These are phyloP conservation scores for Auricularia heimuer DNA, from an alignment of 768 basidiomycete species.

Conservation along the genomic window DNA sequence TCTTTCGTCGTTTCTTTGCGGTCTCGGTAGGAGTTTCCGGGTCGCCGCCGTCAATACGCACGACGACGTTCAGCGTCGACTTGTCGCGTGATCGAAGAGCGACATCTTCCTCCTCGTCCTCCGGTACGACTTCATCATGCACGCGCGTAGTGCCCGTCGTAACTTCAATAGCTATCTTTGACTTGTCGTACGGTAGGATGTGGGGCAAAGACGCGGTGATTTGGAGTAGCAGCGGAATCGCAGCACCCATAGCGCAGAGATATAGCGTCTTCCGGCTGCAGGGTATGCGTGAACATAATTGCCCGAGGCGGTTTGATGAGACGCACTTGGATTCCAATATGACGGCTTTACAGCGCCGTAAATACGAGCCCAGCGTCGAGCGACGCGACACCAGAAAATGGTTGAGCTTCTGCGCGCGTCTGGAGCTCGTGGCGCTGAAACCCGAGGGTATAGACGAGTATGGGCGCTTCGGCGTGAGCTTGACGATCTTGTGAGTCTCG, in stretches of 20 bases:
- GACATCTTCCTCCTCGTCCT: conserved; percentile 61
- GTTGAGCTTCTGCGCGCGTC: conserved; percentile 68
- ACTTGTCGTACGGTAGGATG: conserved; percentile 54
- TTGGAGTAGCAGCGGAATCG: conserved; percentile 71
- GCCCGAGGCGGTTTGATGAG: neutral
- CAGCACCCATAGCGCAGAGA: conserved; percentile 79
- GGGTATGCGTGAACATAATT: neutral
- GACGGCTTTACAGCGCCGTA: conserved; percentile 66
- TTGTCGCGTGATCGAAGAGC: conserved; percentile 53
- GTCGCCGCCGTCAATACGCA: conserved; percentile 56
- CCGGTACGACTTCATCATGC: conserved; percentile 70
- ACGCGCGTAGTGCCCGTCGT: conserved; percentile 64
- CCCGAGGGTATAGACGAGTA: conserved; percentile 66
- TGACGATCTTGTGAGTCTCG: conserved; percentile 35
- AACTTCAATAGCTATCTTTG: conserved; percentile 53
- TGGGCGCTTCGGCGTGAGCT: conserved; percentile 63
- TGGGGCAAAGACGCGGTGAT: conserved; percentile 61
- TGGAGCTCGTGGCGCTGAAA: conserved; percentile 73
- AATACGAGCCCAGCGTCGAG: conserved; percentile 59
- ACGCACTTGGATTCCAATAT: conserved; percentile 63
- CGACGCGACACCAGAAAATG: conserved; percentile 72
- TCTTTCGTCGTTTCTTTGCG: neutral
- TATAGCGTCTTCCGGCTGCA: conserved; percentile 61
- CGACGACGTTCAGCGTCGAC: conserved; percentile 49
- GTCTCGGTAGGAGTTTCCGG: neutral